Base-by-base conservation (phyloP, 768 basidiomycete species). In the Asterophora lycoperdoides region DNA sequence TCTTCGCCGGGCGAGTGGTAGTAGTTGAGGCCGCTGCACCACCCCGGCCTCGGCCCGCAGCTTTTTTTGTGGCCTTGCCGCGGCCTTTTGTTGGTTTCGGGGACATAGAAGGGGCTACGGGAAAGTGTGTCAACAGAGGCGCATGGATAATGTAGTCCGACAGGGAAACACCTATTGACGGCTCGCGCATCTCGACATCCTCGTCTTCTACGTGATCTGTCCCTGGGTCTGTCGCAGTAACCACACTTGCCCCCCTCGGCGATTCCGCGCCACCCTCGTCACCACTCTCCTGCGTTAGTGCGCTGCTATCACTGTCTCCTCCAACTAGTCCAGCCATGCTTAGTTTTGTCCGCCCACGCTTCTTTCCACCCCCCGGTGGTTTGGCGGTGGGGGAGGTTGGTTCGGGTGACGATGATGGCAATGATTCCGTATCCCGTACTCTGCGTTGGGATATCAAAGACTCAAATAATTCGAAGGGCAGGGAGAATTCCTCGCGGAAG, bases 231-330 rank as follows among this genome's bases (percentile, higher is more conserved):
- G 87, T 86, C 23, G 78, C 85, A 2, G 86, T 88, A 14, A 81
- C 73, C 28, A 80, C 74, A 53, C 86, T 88, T 29, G 79, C 83
- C 14, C 42, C 54, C 58, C 78, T 70, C 1, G 83, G 81, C 8
- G 83, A 84, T 19, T 77, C 80, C 14, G 65, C 70, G 5, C 66
- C 68, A 39, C 73, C 79, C 60, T 91, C 89, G 48, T 90, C 89
- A 6, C 81, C 86, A 52, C 86, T 89, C 64, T 90, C 87, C 61
- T 86, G 82, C 3, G 88, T 91, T 58, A 91, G 63, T 20, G 85
- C 89, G 54, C 89, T 90, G 58, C 86, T 88, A 54, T 90, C 89
- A 60, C 89, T 90, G 59, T 91, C 87, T 1, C 88, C 88, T 11
- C 80, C 81, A 2, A 89, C 78, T n/a, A 89, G 65, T 0, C 87